Percentiles rank a stretch among this genome's conserved stretches.
phyloP scores from a whole-genome alignment of 225 moss, liverwort and hornwort species.

The Climacium dendroides region DNA sequence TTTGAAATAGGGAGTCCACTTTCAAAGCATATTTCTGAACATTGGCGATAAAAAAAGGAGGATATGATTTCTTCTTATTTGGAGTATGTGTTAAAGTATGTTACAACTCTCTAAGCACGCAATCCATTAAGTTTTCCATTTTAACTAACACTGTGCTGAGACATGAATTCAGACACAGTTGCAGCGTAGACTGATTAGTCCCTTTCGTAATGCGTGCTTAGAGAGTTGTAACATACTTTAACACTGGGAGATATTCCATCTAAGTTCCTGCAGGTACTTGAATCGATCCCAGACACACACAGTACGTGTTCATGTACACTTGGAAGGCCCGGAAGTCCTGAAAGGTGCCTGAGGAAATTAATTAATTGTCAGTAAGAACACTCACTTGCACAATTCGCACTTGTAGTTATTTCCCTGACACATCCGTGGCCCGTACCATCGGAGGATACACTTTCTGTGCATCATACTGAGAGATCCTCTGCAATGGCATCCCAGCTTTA shows the following conservation, averaged over 20 bases:
- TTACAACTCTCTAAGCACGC: too few species aligned
- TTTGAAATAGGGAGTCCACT: not conserved
- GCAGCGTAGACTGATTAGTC: too few species aligned
- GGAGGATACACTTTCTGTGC: not conserved
- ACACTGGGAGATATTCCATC: not conserved
- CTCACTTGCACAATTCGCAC: not conserved
- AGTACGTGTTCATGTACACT: too few species aligned
- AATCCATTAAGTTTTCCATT: too few species aligned
- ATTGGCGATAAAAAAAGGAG: not conserved
- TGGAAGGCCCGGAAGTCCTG: too few species aligned
- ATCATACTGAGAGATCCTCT: not conserved
- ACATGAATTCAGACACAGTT: not conserved
- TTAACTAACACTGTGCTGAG: not conserved
- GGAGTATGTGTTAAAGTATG: not conserved
- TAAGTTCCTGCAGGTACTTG: not conserved
- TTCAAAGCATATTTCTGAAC: not conserved
- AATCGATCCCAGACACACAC: not conserved
- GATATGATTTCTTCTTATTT: not conserved
- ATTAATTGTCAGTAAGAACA: not conserved
- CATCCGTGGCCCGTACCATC: not conserved
- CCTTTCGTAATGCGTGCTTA: too few species aligned
- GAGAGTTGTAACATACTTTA: too few species aligned
- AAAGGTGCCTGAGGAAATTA: not conserved
- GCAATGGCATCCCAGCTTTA: not conserved
- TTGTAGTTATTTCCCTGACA: not conserved